Evolutionary conservation across 257 asterid species (phyloP), one percentile per base, ranked within the genome.

Genomic region (Penstemon newberryi): DNA sequence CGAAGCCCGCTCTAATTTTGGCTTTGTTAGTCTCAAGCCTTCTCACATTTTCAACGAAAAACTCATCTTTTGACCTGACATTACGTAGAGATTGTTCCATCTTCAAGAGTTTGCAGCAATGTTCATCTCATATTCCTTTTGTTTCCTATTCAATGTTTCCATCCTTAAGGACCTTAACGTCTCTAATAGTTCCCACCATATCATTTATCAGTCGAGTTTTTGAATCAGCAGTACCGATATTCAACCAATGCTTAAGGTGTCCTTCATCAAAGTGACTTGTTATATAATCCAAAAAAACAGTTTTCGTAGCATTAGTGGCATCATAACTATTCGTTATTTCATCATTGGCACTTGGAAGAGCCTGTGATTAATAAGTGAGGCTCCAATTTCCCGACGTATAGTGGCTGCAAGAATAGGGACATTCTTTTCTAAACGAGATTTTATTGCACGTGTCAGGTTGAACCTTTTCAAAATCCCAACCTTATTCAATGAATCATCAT

Each of bases 1-100:
- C 72, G 8, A 49, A 61, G 25, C 70, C 77, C 1, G 74, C 79
- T 63, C 65, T 66, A 55, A 65, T 56, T 49, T 41, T 54, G 7
- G 67, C 60, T 60, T 33, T 70, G 7, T 42, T 7, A 1, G 7
- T 43, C 53, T 70, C 72, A 39, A 67, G 46, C 52, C 39, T 65
- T 71, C 62, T 56, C 60, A 50, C 44, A 43, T 68, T 8, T n/a
- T 43, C 45, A 18, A 25, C 12, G 3, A 7, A 19, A 41, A n/a
- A 8, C 3, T 54, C 13, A 13, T 12, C 45, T 51, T 73, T 38
- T 47, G 12, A 3, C 25, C 4, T 45, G n/a, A 5, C 57, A 18
- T 36, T 7, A 7, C 12, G 5, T 19, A 78, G 55, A 15, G 18
- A 15, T 15, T 15, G 18, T 15, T 15, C 18, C 18, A 15, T 15